These are phyloP conservation scores for Parmelia sp. DNA, from an alignment of 495 filamentous ascomycete genomes.

Conservation along the genomic window DNA sequence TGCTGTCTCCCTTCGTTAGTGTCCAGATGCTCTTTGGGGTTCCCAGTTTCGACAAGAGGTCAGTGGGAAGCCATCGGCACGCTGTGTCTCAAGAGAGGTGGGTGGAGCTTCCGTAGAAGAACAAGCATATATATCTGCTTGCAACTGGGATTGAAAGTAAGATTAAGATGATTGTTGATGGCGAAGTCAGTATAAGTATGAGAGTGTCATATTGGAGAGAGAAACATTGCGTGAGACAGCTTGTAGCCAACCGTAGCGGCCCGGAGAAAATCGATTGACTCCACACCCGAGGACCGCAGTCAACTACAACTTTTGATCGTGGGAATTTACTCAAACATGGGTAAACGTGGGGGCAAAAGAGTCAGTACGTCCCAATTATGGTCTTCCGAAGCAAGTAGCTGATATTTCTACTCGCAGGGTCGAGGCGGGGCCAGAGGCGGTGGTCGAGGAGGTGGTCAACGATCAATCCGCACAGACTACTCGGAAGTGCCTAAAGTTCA, in stretches of 20 bases:
- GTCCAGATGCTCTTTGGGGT: too few species aligned
- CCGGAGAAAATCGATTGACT: neutral
- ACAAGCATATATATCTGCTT: too few species aligned
- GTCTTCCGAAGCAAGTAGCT: neutral
- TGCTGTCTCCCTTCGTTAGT: too few species aligned
- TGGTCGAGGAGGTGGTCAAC: slow-evolving; percentile 28
- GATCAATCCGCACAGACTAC: slow-evolving; percentile 40
- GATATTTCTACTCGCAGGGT: slow-evolving; percentile 2
- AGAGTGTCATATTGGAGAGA: too few species aligned
- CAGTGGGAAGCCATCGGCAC: too few species aligned
- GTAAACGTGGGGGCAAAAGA: slow-evolving; percentile 33
- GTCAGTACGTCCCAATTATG: slow-evolving; percentile 26
- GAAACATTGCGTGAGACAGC: neutral
- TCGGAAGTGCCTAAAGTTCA: slow-evolving; percentile 62
- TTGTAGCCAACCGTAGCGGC: neutral
- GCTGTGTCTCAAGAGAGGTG: too few species aligned
- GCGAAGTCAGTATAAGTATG: too few species aligned
- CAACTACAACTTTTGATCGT: neutral
- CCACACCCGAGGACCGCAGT: neutral
- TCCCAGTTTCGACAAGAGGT: too few species aligned
- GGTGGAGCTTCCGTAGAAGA: too few species aligned
- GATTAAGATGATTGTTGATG: too few species aligned
- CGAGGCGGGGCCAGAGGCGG: slow-evolving; percentile 30
- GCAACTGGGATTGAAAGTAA: too few species aligned
- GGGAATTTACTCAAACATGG: slow-evolving; percentile 24